These are phyloP conservation scores for Phytophthora ohioensis DNA, from an alignment of 352 stramenopile species.

Conservation along the genomic window DNA sequence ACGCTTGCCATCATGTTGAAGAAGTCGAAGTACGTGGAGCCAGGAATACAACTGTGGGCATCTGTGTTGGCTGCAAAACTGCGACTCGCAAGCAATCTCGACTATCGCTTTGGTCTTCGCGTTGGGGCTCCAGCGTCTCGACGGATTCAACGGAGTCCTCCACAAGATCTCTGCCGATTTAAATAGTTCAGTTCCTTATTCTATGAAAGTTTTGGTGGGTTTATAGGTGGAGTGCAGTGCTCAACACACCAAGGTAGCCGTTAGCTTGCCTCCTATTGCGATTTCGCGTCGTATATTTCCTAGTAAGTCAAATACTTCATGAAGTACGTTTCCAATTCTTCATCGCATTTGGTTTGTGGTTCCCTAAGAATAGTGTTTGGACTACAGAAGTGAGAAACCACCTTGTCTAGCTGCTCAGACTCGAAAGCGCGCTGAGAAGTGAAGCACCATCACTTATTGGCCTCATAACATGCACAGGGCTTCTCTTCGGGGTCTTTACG, in stretches of 20 bases:
- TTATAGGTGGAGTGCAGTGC: neutral
- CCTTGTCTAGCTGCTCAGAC: neutral
- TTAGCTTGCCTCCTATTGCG: neutral
- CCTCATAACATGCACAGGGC: slow-evolving; percentile 48
- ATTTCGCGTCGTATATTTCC: slow-evolving; percentile 2
- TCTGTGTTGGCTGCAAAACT: slow-evolving; percentile 44
- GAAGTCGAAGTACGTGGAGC: slow-evolving; percentile 47
- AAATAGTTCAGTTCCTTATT: slow-evolving; percentile 21
- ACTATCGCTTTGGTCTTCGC: slow-evolving; percentile 27
- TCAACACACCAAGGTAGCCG: neutral
- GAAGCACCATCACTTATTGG: neutral
- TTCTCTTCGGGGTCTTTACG: slow-evolving; percentile 54
- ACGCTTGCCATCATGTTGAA: slow-evolving; percentile 43
- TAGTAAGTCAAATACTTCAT: neutral
- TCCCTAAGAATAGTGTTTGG: slow-evolving; percentile 32
- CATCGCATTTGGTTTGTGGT: slow-evolving; percentile 16
- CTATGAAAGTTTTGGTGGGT: slow-evolving; percentile 10
- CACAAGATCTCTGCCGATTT: slow-evolving; percentile 28
- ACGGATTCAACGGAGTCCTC: slow-evolving; percentile 34
- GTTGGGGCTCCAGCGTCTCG: slow-evolving; percentile 24
- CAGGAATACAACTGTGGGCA: slow-evolving; percentile 31
- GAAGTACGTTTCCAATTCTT: slow-evolving; percentile 3
- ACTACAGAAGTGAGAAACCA: slow-evolving; percentile 15
- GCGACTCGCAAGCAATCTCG: slow-evolving; percentile 18
- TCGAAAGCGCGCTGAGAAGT: slow-evolving; percentile 7